Base-by-base conservation (phyloP, 176 grass and related monocot genomes). In the Zea mays region DNA sequence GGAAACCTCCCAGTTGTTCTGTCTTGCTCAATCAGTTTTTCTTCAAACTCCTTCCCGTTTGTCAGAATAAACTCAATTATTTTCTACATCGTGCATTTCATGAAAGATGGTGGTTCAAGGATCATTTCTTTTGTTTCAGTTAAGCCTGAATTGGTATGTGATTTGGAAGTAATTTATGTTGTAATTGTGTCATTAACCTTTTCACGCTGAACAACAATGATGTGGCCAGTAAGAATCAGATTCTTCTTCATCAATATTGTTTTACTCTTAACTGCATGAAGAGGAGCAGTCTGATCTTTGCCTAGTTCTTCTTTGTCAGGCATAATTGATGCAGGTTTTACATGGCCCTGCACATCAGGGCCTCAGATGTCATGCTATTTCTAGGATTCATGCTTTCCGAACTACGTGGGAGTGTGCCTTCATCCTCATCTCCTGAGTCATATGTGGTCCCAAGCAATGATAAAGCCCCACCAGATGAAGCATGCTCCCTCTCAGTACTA, bases 41-140 rank as follows among this genome's bases (percentile, higher is more conserved):
- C 85, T 78, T 98, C 92, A 55, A 98, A 93, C 63, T 98, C 92
- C 61, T 91, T 89, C 50, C 96, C 96, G 20, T 98, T 98, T 73
- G 83, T 94, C 17, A 88, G 52, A 87, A 98, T 88, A 42, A 98
- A 94, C 62, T 98, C 96, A 14, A 93, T 83, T 80, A 98, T 99
- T 80, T 99, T 99, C 49, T 99, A 90, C 85, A 99, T 92, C 11
- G 85, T 88, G 34, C 79, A 78, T 62, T 92, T 95, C 74, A 99
- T 68, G 75, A 88, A 89, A 48, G 92, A 92, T 76, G 91, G 90
- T 72, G 92, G 96, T 65, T 99, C 96, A 90, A 95, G 85, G 27
- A 94, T 82, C 60, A 92, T 56, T 61, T 82, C 72, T 74, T 88
- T 87, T 73, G 43, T 77, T 80, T 90, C 88, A 72, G 81, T 69